These are phyloP conservation scores for Jaapia argillacea DNA, from an alignment of 768 basidiomycete species.

Conservation along the genomic window DNA sequence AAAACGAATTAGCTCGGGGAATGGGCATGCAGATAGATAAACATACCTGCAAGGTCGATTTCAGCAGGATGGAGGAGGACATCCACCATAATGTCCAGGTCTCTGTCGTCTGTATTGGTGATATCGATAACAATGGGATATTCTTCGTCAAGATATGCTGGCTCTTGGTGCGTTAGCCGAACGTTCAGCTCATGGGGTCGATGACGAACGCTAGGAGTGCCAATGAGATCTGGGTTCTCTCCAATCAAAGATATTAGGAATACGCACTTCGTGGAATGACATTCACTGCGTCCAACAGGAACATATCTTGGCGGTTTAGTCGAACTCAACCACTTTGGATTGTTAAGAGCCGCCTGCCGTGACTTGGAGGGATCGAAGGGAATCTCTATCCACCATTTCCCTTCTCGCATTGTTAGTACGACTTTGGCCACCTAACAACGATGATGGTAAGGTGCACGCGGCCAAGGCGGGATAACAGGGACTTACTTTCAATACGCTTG, in stretches of 20 bases:
- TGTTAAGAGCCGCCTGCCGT: conserved; percentile 19
- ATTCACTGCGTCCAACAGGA: conserved; percentile 36
- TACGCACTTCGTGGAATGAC: conserved; percentile 39
- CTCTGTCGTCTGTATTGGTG: conserved; percentile 59
- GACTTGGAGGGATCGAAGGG: conserved; percentile 35
- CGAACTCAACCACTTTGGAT: conserved; percentile 48
- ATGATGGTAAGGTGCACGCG: neutral
- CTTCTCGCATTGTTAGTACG: conserved; percentile 43
- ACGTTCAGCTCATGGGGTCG: conserved; percentile 50
- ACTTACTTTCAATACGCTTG: conserved; percentile 46
- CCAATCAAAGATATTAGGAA: neutral
- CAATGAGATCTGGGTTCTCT: conserved; percentile 1
- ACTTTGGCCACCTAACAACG: conserved; percentile 28
- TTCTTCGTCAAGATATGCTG: conserved; percentile 75
- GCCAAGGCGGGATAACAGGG: neutral
- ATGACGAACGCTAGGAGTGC: conserved; percentile 42
- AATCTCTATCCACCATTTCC: conserved; percentile 59
- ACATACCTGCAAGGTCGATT: conserved; percentile 59
- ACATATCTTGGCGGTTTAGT: conserved; percentile 43
- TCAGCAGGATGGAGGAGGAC: conserved; percentile 76
- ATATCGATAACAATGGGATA: conserved; percentile 67
- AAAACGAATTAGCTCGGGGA: too few relatives aligned
- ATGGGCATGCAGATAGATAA: conserved; percentile 1
- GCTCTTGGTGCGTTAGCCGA: conserved; percentile 45
- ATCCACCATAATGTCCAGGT: conserved; percentile 61